A percentile compares a stretch with the other conserved stretches of the same genome.
Evolutionary conservation across 345 rosid species (phyloP).

Genomic region (Erysimum cheiranthoides): DNA sequence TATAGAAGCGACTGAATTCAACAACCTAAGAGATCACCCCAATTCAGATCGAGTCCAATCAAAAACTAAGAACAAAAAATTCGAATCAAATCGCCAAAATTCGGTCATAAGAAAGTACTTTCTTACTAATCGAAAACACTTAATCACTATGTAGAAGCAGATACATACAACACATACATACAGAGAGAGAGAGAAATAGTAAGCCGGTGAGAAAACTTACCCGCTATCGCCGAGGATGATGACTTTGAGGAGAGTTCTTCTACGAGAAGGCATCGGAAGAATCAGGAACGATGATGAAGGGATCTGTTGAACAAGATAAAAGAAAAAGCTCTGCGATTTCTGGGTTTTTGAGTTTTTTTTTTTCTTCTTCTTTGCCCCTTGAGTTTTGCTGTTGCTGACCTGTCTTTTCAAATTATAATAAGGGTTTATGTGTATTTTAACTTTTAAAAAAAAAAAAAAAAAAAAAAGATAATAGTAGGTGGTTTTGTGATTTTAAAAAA

Average conservation of each 20-base stretch:
- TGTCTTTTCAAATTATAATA: too few relatives aligned
- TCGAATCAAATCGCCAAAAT: neutral
- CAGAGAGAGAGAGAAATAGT: neutral
- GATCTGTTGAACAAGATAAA: slow-evolving; percentile 27
- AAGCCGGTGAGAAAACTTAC: slow-evolving; percentile 45
- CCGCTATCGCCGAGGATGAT: slow-evolving; percentile 99
- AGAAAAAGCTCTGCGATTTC: slow-evolving; percentile 19
- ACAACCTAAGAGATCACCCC: slow-evolving; percentile 5
- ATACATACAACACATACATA: neutral
- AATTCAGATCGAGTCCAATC: slow-evolving; percentile 28
- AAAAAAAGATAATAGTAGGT: neutral
- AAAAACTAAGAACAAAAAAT: neutral
- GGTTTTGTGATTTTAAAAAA: too few relatives aligned
- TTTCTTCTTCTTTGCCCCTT: neutral
- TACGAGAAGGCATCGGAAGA: slow-evolving; percentile 75
- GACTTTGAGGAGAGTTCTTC: slow-evolving; percentile 93
- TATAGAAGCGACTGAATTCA: neutral
- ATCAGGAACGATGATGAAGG: slow-evolving; percentile 1
- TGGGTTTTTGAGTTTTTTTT: slow-evolving; percentile 2
- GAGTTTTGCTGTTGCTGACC: too few relatives aligned
- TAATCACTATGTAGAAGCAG: slow-evolving; percentile 14
- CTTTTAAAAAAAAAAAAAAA: too few relatives aligned
- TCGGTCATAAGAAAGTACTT: neutral
- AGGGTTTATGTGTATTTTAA: too few relatives aligned
- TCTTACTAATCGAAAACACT: slow-evolving; percentile 13